A percentile compares a stretch with the other conserved stretches of the same genome.
Conservation (phyloP, 805 yeast species). For the Kuraishia piskuri region DNA sequence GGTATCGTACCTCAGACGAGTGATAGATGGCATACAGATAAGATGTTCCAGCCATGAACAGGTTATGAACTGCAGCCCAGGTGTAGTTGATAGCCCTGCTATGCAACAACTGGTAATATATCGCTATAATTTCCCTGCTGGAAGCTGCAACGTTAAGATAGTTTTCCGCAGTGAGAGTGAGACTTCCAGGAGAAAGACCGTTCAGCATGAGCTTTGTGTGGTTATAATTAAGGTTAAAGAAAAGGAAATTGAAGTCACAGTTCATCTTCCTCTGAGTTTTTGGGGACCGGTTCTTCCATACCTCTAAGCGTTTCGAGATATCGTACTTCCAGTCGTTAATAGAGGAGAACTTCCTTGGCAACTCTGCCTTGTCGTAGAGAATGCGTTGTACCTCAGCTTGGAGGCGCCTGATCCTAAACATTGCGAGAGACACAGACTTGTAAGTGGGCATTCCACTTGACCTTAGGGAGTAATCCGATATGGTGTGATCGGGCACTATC, state of each 20-base stretch:
- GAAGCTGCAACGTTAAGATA: conserved; percentile 50
- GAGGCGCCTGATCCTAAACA: conserved; percentile 61
- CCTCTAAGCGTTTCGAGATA: conserved; percentile 41
- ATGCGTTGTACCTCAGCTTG: conserved; percentile 73
- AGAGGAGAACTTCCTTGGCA: conserved; percentile 53
- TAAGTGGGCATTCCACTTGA: conserved; percentile 45
- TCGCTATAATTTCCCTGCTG: conserved; percentile 55
- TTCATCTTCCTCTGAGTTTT: conserved; percentile 51
- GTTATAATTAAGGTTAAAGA: conserved; percentile 67
- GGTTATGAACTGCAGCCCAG: conserved; percentile 88
- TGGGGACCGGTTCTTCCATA: conserved; percentile 57
- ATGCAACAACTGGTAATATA: conserved; percentile 51
- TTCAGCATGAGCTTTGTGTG: conserved; percentile 66
- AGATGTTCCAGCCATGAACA: conserved; percentile 85
- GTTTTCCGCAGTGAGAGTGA: conserved; percentile 44
- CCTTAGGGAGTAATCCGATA: conserved; percentile 29
- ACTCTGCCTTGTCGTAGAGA: conserved; percentile 60
- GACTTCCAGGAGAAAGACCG: conserved; percentile 70
- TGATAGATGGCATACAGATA: conserved; percentile 71
- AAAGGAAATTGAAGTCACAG: conserved; percentile 63
- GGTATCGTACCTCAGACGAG: conserved; percentile 42
- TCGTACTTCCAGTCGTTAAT: conserved; percentile 57
- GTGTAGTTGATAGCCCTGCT: conserved; percentile 67
- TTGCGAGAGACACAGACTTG: conserved; percentile 56
- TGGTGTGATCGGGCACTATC: conserved; percentile 28